Evolutionary conservation across 352 stramenopile species (phyloP).

Genomic region (Phytophthora tubulina): DNA sequence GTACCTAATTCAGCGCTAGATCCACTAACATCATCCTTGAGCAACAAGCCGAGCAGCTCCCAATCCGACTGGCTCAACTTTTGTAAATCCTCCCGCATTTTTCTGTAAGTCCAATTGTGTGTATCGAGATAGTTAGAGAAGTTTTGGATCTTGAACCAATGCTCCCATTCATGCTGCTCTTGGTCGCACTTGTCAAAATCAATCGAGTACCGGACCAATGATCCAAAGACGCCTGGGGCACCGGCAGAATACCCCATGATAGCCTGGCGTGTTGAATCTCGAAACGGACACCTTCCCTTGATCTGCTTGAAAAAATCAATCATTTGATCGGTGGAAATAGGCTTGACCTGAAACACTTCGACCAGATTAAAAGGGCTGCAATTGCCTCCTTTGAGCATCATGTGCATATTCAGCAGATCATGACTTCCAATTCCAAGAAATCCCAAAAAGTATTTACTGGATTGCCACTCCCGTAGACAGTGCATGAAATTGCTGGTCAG

Average conservation of each 20-base stretch:
- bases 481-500: slow-evolving; percentile 28
- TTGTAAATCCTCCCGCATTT: slow-evolving; percentile 4
- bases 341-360: slow-evolving; percentile 23
- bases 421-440: slow-evolving; percentile 43
- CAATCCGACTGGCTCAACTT: slow-evolving; percentile 5
- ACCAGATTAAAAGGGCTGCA: slow-evolving; percentile 22
- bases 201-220: slow-evolving; percentile 33
- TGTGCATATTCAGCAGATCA: slow-evolving; percentile 23
- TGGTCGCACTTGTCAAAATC: slow-evolving; percentile 16
- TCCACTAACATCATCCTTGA: slow-evolving; percentile 3
- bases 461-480: slow-evolving; percentile 30
- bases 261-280: slow-evolving; percentile 18
- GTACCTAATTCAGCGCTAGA: slow-evolving; percentile 1
- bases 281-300: slow-evolving; percentile 22
- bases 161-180: slow-evolving; percentile 16
- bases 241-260: slow-evolving; percentile 30
- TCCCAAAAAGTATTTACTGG: slow-evolving; percentile 20
- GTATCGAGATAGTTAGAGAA: slow-evolving; percentile 6
- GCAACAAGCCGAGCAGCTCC: slow-evolving; percentile 7
- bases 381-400: slow-evolving; percentile 3
- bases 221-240: slow-evolving; percentile 35
- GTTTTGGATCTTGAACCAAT: slow-evolving; percentile 12
- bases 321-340: slow-evolving; percentile 37
- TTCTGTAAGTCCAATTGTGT: slow-evolving; percentile 12
- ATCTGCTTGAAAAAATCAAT: slow-evolving; percentile 35